Conservation (phyloP, 2,329 filamentous ascomycete species). For the Periconia sp. region DNA sequence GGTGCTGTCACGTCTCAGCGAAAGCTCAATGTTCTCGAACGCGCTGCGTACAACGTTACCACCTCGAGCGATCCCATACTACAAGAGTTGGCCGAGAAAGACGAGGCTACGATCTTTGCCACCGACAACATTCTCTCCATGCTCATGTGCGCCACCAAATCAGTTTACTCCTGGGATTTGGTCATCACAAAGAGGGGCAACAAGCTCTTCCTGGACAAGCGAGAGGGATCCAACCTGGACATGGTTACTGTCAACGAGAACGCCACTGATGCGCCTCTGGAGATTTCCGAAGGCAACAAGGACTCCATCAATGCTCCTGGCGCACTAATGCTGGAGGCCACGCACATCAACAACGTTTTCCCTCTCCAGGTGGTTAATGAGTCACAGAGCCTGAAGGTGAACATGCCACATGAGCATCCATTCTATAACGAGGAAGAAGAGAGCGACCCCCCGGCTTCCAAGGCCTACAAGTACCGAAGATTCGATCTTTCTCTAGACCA, state of each 20-base stretch:
- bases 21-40: constrained; percentile 85
- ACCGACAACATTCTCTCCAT: constrained; percentile 97
- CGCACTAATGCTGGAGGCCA: constrained; percentile 92
- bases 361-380: constrained; percentile 92
- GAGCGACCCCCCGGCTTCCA: constrained; percentile 89
- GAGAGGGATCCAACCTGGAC: constrained; percentile 89
- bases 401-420: constrained; percentile 87
- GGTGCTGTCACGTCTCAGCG: constrained; percentile 82
- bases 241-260: constrained; percentile 99
- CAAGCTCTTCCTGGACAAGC: constrained; percentile 99
- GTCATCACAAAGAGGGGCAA: constrained; percentile 89
- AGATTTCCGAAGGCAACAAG: constrained; percentile 88
- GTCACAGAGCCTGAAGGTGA: constrained; percentile 73
- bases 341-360: constrained; percentile 99
- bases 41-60: constrained; percentile 96
- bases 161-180: constrained; percentile 97
- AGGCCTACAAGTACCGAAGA: constrained; percentile 96
- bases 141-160: constrained; percentile 97
- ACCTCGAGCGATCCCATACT: constrained; percentile 95
- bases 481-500: constrained; percentile 91
- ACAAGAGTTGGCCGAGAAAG: constrained; percentile 92
- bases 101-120: constrained; percentile 94
- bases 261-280: constrained; percentile 89
- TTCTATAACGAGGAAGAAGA: constrained; percentile 96
- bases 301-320: constrained; percentile 92